phyloP scores from a whole-genome alignment of 2,329 filamentous ascomycete species.

The Penicillium olsonii region DNA sequence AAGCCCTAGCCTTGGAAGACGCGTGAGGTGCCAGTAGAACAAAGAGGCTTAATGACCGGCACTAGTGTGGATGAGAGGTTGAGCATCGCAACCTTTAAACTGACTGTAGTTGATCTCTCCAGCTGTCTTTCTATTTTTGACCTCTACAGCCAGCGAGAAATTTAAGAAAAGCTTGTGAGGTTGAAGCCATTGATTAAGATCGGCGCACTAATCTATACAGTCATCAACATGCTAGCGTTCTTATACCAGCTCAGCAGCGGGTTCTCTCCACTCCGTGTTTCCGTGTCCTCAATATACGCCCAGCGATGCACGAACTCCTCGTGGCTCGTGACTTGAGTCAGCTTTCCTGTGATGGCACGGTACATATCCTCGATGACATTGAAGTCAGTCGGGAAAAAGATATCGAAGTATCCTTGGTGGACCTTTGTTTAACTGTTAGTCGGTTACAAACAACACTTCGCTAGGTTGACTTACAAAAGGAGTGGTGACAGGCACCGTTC shows the following conservation, averaged over 20 bases:
- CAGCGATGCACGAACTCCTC: slow-evolving; percentile 88
- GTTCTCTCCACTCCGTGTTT: slow-evolving; percentile 89
- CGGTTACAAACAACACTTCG: background rate
- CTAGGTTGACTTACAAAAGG: slow-evolving; percentile 69
- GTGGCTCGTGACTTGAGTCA: slow-evolving; percentile 82
- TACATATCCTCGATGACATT: slow-evolving; percentile 88
- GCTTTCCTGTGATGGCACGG: slow-evolving; percentile 85
- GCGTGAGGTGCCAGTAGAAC: too few relatives aligned
- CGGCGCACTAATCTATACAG: slow-evolving; percentile 57
- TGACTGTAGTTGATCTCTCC: too few relatives aligned
- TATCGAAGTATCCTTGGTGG: slow-evolving; percentile 98
- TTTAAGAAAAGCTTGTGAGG: background rate
- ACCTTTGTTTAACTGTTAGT: slow-evolving; percentile 57
- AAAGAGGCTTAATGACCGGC: too few relatives aligned
- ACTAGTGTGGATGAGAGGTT: too few relatives aligned
- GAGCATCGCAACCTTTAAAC: too few relatives aligned
- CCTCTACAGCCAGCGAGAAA: too few relatives aligned
- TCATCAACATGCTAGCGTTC: slow-evolving; percentile 91
- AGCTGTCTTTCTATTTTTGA: too few relatives aligned
- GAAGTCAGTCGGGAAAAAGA: slow-evolving; percentile 97
- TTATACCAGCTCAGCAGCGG: slow-evolving; percentile 90
- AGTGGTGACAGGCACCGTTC: slow-evolving; percentile 85
- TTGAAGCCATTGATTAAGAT: background rate
- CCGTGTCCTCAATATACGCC: slow-evolving; percentile 87
- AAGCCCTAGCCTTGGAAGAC: too few relatives aligned